Evolutionary conservation across 2,329 filamentous ascomycete genomes (phyloP), one percentile per base, ranked within the genome.

Genomic region (Fusarium albosuccineum): DNA sequence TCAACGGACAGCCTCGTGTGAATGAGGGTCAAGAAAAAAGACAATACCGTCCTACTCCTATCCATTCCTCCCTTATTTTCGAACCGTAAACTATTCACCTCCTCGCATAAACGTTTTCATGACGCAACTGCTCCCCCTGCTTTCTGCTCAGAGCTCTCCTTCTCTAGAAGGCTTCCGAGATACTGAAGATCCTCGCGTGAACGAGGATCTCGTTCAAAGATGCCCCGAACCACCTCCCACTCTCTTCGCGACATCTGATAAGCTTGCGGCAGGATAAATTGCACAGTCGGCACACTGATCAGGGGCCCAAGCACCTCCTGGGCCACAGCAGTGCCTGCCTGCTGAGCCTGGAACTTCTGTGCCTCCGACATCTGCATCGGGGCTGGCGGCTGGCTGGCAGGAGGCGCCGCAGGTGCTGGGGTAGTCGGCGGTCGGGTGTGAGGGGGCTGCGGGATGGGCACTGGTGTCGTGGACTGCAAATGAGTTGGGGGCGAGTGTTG

Each of bases 151-250:
- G 68, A 66, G 17, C 80, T 79, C 64, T 85, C 79, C 64, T 82
- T 83, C 56, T 88, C 87, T 11, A 90, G 74, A 17, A 89, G 79
- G 45, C 79, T 77, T 36, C 86, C 87, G 4, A 91, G 79, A 54
- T 87, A 82, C 51, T 83, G 80, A 16, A 90, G 76, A 71, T 94
- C 88, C 2, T 89, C 85, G 22, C 88, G 83, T 0, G 92, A 87
- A 22, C 84, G 85, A 1, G 89, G 87, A 56, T 93, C 89, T 10
- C 85, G 82, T 50, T 89, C 85, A 26, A 93, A 83, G 13, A 95
- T 89, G 39, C 86, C 84, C 52, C 86, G 85, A 64, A 97, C 87
- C 29, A 96, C 87, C 57, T 87, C 83, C 86, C 96, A 91, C 74
- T 97, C 92, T 14, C 86, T 81, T n/a, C 87, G 83, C 45, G 89